Conservation (phyloP, 2,329 filamentous ascomycete species). For the Lecanicillium sp. region DNA sequence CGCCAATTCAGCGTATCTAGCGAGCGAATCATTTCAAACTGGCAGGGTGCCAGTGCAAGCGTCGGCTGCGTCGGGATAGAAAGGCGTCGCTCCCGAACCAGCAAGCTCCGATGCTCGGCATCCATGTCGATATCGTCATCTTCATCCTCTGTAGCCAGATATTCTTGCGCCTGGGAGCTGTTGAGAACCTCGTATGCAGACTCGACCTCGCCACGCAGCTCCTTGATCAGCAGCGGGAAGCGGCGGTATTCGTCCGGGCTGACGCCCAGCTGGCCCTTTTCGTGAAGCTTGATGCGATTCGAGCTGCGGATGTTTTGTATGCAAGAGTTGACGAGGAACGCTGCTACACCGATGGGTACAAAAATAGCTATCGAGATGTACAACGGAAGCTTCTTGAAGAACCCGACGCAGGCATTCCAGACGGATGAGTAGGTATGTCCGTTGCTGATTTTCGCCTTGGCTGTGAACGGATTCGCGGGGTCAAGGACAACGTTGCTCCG, state of each 20-base stretch:
- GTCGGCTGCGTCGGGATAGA: constrained; percentile 50
- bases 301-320: constrained; percentile 70
- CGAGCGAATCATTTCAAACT: constrained; percentile 77
- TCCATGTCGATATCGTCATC: constrained; percentile 26
- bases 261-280: constrained; percentile 59
- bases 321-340: constrained; percentile 67
- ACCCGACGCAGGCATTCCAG: constrained; percentile 21
- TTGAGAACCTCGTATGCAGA: constrained; percentile 68
- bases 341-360: constrained; percentile 61
- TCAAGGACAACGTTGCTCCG: constrained; percentile 73
- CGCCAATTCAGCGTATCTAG: constrained; percentile 59
- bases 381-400: constrained; percentile 51
- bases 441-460: constrained; percentile 26
- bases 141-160: constrained; percentile 51
- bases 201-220: constrained; percentile 68
- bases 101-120: constrained; percentile 30
- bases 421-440: constrained; percentile 23
- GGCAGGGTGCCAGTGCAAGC: constrained; percentile 67
- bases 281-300: constrained; percentile 67
- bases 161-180: constrained; percentile 60
- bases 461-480: constrained; percentile 48
- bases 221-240: constrained; percentile 66
- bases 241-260: constrained; percentile 62
- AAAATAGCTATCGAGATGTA: constrained; percentile 58
- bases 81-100: constrained; percentile 32